Evolutionary conservation across 2,329 filamentous ascomycete genomes (phyloP), one percentile per base, ranked within the genome.

Genomic region (Alternaria sp.): DNA sequence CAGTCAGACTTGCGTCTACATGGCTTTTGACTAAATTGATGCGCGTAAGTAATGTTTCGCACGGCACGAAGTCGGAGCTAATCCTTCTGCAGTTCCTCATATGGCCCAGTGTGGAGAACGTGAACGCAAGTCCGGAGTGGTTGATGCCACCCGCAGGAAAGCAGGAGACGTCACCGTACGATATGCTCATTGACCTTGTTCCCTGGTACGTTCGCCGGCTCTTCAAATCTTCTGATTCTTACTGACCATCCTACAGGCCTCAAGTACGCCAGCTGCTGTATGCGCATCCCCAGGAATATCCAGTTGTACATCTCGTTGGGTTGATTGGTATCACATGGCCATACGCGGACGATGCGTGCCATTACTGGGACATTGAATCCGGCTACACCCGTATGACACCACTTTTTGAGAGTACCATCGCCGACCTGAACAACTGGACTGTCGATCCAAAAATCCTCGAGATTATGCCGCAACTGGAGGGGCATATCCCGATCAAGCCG

Each of bases 361-460:
- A 78, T 61, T 79, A 77, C 58, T 78, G 76, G 76, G 77, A 79
- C 47, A 75, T 77, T 15, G 75, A 78, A 50, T 66, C 73, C 23
- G 74, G 70, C n/a, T 75, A 72, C 53, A 76, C 74, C 6, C 72
- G 74, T 30, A 67, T 79, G 67, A 75, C 74, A 1, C 76, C 77
- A 1, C 66, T 78, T 2, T 79, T 78, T 44, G 74, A 78, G 52
- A 76, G 67, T 40, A 73, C 74, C 19, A 70, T 78, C 30, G 65
- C 67, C 26, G 74, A 79, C 21, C 54, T 79, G 25, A 73, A 72
- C 50, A 78, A 68, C 50, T 79, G 77, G 77, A 74, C 69, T 15
- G 56, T 79, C 52, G 75, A 78, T 62, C 69, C 75, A 6, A 78
- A 78, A 53, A 73, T 77, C 44, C 63, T 79, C 4, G 74, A 78